Percentiles rank a stretch among this genome's conserved stretches.
Evolutionary conservation across 2,329 filamentous ascomycete genomes (phyloP).

Genomic region (Colletotrichum lindemuthianum): DNA sequence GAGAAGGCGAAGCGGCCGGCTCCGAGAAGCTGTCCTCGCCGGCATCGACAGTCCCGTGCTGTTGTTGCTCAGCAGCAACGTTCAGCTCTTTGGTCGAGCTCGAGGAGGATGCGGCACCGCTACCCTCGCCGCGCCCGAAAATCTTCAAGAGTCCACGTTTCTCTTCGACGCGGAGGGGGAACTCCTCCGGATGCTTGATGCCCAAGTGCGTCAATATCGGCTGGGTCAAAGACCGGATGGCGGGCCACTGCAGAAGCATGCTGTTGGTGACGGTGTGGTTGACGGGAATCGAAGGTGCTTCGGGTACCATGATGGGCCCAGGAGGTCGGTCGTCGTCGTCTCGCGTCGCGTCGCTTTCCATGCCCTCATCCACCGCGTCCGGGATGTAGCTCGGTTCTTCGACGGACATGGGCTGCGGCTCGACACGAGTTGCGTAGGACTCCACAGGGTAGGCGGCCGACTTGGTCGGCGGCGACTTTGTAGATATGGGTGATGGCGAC

Average conservation of each 20-base stretch:
- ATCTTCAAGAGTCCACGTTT: constrained; percentile 77
- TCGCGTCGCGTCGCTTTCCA: constrained; percentile 45
- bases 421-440: constrained; percentile 1
- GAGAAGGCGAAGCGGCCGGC: constrained; percentile 63
- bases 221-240: constrained; percentile 72
- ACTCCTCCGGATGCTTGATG: constrained; percentile 70
- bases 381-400: constrained; percentile 38
- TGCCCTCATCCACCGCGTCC: constrained; percentile 11
- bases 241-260: constrained; percentile 77
- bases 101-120: constrained; percentile 64
- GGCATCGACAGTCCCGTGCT: constrained; percentile 52
- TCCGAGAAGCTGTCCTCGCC: constrained; percentile 58
- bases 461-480: constrained; percentile 18
- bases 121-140: constrained; percentile 82
- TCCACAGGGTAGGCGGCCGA: constrained; percentile 9
- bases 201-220: constrained; percentile 58
- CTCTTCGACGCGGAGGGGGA: constrained; percentile 81
- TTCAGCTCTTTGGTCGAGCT: constrained; percentile 43
- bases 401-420: constrained; percentile 41
- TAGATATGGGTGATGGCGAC: background rate
- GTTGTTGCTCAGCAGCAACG: constrained; percentile 39
- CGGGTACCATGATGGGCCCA: constrained; percentile 62
- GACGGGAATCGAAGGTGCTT: constrained; percentile 77
- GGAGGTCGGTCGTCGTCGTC: constrained; percentile 60
- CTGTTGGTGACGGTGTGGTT: constrained; percentile 94